Evolutionary conservation across 2,329 filamentous ascomycete genomes (phyloP), one percentile per base, ranked within the genome.

Genomic region (Beauveria sp.): DNA sequence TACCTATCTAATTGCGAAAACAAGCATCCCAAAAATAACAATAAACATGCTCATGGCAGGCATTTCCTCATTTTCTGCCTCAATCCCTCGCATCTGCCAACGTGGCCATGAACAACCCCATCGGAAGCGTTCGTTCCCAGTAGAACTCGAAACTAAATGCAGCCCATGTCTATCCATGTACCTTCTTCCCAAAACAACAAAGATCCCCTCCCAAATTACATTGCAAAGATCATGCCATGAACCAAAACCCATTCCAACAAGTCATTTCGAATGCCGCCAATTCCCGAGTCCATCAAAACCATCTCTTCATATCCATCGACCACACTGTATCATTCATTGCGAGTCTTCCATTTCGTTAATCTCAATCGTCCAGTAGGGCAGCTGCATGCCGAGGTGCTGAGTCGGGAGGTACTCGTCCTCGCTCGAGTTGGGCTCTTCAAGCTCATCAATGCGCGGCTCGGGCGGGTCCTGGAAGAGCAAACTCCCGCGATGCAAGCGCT

Each of bases 391-490:
- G 20, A 82, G 71, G n/a, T 72, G 43, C 57, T 77, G 73, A 24
- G 75, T 73, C 10, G 76, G 71, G 16, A 73, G 67, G 50, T 70
- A 70, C 55, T 79, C 77, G 46, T 80, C 78, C 26, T 79, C 78
- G 62, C 75, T 76, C 26, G 79, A 80, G 62, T 77, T 75, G 12
- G 80, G 80, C 69, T 83, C 81, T 18, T 83, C 81, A 1, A 81
- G 72, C 70, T 83, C 81, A 43, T 82, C 79, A 62, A 83, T 83
- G 43, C 78, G 75, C 12, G 78, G 78, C 54, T 76, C 75, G 12
- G 78, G 78, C 38, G 80, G 79, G 62, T 83, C 80, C 22, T 78
- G 74, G 64, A 82, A 81, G 28, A 77, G 74, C n/a, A 81, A 66
- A 63, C 75, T 76, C 50, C 79, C 78, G 46, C 77, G 76, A 42